Evolutionary conservation across 1,284 basidiomycete genomes (phyloP).

Genomic region (Sutorius eximius): DNA sequence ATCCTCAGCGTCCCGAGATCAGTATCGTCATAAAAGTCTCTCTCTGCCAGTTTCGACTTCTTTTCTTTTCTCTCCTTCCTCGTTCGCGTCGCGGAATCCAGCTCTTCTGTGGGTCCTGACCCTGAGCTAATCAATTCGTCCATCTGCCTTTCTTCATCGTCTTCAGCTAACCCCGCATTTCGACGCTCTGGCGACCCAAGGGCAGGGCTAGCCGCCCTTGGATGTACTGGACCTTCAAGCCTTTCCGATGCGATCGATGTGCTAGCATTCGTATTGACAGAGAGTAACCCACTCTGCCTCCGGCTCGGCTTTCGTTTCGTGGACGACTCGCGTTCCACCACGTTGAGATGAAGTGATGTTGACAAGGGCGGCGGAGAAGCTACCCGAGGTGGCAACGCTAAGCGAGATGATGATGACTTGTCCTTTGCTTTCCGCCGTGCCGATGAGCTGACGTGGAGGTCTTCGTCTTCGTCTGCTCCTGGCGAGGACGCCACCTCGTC

Average conservation of each 20-base stretch:
- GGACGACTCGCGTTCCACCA: conserved; percentile 32
- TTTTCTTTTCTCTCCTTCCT: conserved; percentile 43
- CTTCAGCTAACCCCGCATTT: conserved; percentile 54
- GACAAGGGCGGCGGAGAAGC: conserved; percentile 35
- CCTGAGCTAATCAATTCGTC: conserved; percentile 24
- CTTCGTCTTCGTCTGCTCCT: conserved; percentile 43
- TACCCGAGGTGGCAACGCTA: conserved; percentile 46
- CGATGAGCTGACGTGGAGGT: conserved; percentile 35
- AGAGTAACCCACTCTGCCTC: conserved; percentile 67
- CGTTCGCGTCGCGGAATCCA: conserved; percentile 25
- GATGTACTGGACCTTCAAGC: conserved; percentile 39
- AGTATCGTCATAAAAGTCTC: conserved; percentile 30
- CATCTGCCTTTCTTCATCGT: conserved; percentile 51
- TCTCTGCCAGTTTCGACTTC: conserved; percentile 38
- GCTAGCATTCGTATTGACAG: conserved; percentile 30
- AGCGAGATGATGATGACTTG: conserved; percentile 41
- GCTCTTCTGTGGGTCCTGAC: conserved; percentile 15
- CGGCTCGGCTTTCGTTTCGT: conserved; percentile 55
- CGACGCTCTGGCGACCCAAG: conserved; percentile 62
- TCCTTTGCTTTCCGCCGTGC: conserved; percentile 40
- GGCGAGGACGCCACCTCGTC: conserved; percentile 52
- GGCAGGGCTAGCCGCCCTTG: conserved; percentile 61
- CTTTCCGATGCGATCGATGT: conserved; percentile 25
- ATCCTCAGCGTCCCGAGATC: conserved; percentile 32
- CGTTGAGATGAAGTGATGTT: conserved; percentile 32